These are phyloP conservation scores for Endoconidiophora polonica DNA, from an alignment of 2,329 filamentous ascomycete species.

Conservation along the genomic window DNA sequence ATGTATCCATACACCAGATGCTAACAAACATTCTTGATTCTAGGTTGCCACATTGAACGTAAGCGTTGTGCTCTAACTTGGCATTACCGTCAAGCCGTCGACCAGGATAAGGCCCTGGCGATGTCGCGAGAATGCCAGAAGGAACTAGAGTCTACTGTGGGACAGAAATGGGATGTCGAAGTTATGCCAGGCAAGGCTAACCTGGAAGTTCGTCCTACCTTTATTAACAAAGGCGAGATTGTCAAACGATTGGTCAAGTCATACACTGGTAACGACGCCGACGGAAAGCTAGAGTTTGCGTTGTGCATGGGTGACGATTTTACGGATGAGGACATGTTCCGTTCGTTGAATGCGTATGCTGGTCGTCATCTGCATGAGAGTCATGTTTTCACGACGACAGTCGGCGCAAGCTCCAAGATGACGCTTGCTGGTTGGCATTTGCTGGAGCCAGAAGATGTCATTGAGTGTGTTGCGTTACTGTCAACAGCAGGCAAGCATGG, in stretches of 20 bases:
- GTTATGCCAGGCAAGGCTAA: slow-evolving; percentile 97
- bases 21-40: background rate
- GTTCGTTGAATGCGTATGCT: slow-evolving; percentile 48
- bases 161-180: slow-evolving; percentile 72
- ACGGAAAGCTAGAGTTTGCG: slow-evolving; percentile 57
- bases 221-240: slow-evolving; percentile 97
- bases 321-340: slow-evolving; percentile 96
- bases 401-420: slow-evolving; percentile 81
- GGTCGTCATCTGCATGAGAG: slow-evolving; percentile 36
- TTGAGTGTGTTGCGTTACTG: slow-evolving; percentile 47
- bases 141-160: slow-evolving; percentile 61
- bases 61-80: slow-evolving; percentile 92
- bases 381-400: slow-evolving; percentile 76
- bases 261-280: slow-evolving; percentile 39
- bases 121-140: slow-evolving; percentile 69
- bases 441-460: slow-evolving; percentile 73
- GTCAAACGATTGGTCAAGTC: slow-evolving; percentile 64
- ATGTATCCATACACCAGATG: background rate
- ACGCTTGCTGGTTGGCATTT: slow-evolving; percentile 84
- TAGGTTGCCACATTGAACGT: slow-evolving; percentile 79
- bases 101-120: slow-evolving; percentile 68
- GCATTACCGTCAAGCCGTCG: slow-evolving; percentile 76
- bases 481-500: slow-evolving; percentile 28
- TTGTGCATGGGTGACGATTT: slow-evolving; percentile 90
- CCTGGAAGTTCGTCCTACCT: slow-evolving; percentile 86